phyloP scores from a whole-genome alignment of 768 basidiomycete genomes.

The Suillus brevipes region DNA sequence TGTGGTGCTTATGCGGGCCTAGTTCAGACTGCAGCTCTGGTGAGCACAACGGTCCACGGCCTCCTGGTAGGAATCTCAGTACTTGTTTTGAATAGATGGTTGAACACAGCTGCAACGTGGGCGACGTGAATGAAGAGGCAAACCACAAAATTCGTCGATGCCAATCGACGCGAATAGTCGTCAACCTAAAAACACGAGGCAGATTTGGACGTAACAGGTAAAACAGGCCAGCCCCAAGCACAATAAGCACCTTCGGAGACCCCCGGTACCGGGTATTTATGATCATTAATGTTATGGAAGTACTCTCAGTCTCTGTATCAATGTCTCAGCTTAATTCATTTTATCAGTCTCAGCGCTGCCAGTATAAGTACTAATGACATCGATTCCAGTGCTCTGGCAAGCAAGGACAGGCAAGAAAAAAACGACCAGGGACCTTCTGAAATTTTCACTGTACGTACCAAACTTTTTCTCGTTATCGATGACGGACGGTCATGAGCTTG shows the following conservation, averaged over 20 bases:
- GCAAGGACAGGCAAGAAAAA: background rate
- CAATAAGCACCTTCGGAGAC: background rate
- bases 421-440: background rate
- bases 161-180: background rate
- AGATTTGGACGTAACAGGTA: background rate
- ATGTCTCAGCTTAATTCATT: background rate
- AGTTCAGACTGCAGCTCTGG: background rate
- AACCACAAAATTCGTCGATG: background rate
- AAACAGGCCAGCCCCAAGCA: background rate
- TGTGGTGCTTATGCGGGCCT: background rate
- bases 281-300: background rate
- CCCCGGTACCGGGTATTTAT: background rate
- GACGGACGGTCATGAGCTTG: background rate
- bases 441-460: background rate
- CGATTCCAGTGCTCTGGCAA: background rate
- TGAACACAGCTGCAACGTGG: background rate
- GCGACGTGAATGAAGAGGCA: background rate
- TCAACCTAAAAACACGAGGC: background rate
- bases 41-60: background rate
- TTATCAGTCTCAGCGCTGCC: background rate
- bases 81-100: background rate
- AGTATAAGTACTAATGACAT: background rate
- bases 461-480: background rate
- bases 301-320: background rate
- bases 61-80: background rate